Base-by-base conservation (phyloP, 2,329 filamentous ascomycete species). In the Aspergillus sp. region DNA sequence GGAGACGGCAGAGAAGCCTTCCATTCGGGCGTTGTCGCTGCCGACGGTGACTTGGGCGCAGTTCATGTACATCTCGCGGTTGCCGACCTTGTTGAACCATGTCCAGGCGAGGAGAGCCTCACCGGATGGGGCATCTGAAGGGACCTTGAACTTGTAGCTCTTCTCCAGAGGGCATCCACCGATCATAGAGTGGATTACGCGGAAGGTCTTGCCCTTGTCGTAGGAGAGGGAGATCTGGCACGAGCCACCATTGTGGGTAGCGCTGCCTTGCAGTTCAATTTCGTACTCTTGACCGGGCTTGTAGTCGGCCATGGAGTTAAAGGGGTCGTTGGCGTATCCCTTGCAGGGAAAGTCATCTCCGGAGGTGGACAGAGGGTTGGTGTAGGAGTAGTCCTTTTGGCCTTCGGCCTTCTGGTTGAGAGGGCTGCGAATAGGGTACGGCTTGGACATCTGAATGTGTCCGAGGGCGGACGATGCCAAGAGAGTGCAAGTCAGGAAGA, bases 1-100 rank as follows among this genome's bases (percentile, higher is more conserved):
- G 46, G 57, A 30, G 30, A 65, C 30, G 12, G 50, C 37, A 15
- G 51, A 54, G 47, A 55, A 60, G 46, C 62, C 54, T 39, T 60
- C 27, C 27, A 30, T 30, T 30, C 27, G 27, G 9, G 9, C 9
- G 27, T 12, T 54, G 34, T 40, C 22, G 11, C 70, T 71, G 2
- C 75, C 69, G 37, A 92, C 86, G 61, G 83, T 85, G 65, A 93
- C 83, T 51, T 83, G 80, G 7, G 90, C 89, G 69, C 90, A 95
- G 76, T 91, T 91, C 88, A 91, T 91, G 82, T 95, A 95, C 84
- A 89, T 90, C 73, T 93, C 90, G 48, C 90, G 83, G 76, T 92
- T 92, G 24, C 90, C 89, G 41, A 89, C 75, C 63, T 86, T 79
- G 79, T 91, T 91, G 77, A 89, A 88, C 88, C 88, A 90, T 24